Percentiles rank a stretch among this genome's conserved stretches.
Conservation (phyloP, 192 early-diverging fungal species). For the Kickxella alabastrina region DNA sequence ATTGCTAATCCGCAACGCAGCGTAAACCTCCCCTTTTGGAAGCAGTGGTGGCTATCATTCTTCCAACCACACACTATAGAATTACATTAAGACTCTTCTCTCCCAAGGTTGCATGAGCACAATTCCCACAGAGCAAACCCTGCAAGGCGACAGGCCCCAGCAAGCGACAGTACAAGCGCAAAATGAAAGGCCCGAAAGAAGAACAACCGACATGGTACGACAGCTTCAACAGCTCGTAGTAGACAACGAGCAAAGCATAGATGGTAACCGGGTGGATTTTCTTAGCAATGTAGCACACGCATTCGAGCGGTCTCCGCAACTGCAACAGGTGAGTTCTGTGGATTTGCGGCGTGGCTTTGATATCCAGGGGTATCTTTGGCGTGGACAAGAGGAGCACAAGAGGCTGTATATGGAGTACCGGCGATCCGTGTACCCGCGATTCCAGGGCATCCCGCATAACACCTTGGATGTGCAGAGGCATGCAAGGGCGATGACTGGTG, state of each 20-base stretch:
- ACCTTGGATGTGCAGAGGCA: slow-evolving; percentile 19
- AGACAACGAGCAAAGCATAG: not conserved
- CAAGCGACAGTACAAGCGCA: too few relatives aligned
- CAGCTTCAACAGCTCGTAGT: slow-evolving; percentile 39
- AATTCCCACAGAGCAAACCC: too few relatives aligned
- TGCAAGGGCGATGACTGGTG: slow-evolving; percentile 7
- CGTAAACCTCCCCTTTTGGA: too few relatives aligned
- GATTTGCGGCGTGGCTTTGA: slow-evolving; percentile 43
- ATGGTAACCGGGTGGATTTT: slow-evolving; percentile 36
- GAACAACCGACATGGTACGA: slow-evolving; percentile 17
- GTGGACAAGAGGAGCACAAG: slow-evolving; percentile 21
- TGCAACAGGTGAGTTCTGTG: slow-evolving; percentile 16
- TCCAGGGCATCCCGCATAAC: slow-evolving; percentile 51
- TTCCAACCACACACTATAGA: too few relatives aligned
- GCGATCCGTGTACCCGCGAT: slow-evolving; percentile 40
- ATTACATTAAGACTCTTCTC: too few relatives aligned
- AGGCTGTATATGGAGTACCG: slow-evolving; percentile 47
- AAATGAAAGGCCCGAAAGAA: too few relatives aligned
- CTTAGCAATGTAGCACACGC: slow-evolving; percentile 40
- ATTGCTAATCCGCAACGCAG: too few relatives aligned
- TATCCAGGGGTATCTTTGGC: slow-evolving; percentile 59
- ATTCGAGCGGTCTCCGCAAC: slow-evolving; percentile 34
- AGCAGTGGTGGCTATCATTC: too few relatives aligned
- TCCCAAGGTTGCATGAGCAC: too few relatives aligned
- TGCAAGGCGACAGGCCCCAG: too few relatives aligned